Evolutionary conservation across 73 alveolate species (phyloP), one percentile per base, ranked within the genome.

Genomic region (Durusdinium trenchii): DNA sequence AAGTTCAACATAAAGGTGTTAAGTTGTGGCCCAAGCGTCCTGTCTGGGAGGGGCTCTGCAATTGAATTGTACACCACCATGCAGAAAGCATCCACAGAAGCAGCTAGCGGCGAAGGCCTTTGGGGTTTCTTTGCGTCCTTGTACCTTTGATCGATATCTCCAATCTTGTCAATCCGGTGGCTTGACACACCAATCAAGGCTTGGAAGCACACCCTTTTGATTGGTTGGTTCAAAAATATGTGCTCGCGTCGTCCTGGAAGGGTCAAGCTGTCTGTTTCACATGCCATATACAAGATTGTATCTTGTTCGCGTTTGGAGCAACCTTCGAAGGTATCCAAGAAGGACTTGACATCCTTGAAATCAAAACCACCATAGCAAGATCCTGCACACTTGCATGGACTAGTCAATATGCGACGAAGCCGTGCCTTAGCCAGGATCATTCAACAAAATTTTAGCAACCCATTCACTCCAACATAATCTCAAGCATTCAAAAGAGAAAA

Each of bases 31-130:
- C n/a, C n/a, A n/a, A n/a, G n/a, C n/a, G n/a, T 30, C 94, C 35
- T 45, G 47, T 28, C 38, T 16, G 94, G 94, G 35, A 83, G 36
- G 9, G 94, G 94, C 57, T 85, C 94, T 20, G 94, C 94, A 4
- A 83, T 0, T 16, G 60, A 36, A 79, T 85, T 85, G 94, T 85
- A 85, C 79, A 83, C 50, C 7, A 83, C 32, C 52, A 30, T 23
- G 36, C 69, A 83, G 35, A 83, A 83, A 20, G 75, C 60, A 50
- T 83, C 94, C 5, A 83, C 50, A 36, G 75, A 50, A 2, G 94
- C 94, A 5, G 94, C 38, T 26, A 50, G 40, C 35, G 20, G n/a
- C 16, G 75, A 50, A 40, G 64, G 64, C 32, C 18, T 48, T 43
- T 16, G 12, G 10, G 94, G n/a, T 7, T 23, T 57, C 2, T 40